A percentile compares a stretch with the other conserved stretches of the same genome.
Evolutionary conservation across 2,329 filamentous ascomycete species (phyloP).

Genomic region (Fusarium sp.): DNA sequence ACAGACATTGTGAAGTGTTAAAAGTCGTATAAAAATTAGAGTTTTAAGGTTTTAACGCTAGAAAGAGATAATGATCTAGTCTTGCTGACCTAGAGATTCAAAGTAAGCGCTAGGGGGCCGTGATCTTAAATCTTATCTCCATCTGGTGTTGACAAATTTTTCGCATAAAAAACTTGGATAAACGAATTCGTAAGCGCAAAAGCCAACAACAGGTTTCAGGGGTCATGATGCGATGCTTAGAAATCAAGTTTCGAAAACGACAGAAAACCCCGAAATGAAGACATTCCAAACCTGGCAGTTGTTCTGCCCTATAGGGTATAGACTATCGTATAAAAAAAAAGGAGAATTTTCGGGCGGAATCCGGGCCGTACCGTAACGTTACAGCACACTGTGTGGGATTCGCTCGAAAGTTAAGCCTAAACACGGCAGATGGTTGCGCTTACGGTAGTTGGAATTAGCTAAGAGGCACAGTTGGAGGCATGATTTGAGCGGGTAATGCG

Average conservation of each 20-base stretch:
- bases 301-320: not conserved
- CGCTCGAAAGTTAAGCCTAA: not conserved
- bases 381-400: not conserved
- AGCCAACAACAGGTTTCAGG: not conserved
- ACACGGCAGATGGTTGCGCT: not conserved
- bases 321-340: too few species aligned
- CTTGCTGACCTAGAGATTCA: fast-evolving
- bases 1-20: not conserved
- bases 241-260: not conserved
- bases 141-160: not conserved
- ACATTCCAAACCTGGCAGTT: not conserved
- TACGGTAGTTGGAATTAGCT: too few species aligned
- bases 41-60: not conserved
- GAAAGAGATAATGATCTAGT: not conserved
- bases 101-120: fast-evolving
- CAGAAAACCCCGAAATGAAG: not conserved
- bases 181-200: not conserved
- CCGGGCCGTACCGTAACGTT: not conserved
- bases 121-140: not conserved
- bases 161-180: not conserved
- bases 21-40: fast-evolving
- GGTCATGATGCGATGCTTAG: not conserved
- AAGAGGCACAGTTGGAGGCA: not conserved
- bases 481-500: not conserved
- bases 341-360: not conserved